Conservation (phyloP, 306 rosid species). For the Gillenia trifoliata region DNA sequence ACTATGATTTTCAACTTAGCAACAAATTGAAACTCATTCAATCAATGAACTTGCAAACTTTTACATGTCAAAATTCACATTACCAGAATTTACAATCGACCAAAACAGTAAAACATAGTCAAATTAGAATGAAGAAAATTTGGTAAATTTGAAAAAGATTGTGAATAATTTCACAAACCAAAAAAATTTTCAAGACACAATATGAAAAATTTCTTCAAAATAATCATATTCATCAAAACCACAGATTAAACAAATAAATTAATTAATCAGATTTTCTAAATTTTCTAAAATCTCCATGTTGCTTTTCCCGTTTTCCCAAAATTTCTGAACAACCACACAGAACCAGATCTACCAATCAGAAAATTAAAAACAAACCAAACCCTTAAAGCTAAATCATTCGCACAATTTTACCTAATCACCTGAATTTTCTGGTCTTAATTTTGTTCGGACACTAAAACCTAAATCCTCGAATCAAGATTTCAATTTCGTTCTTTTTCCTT, state of each 20-base stretch:
- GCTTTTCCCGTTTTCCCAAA: background rate
- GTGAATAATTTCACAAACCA: background rate
- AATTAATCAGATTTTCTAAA: background rate
- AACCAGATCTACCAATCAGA: slow-evolving; percentile 11
- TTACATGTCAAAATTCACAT: background rate
- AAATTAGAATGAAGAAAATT: background rate
- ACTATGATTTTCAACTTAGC: background rate
- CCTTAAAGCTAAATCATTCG: background rate
- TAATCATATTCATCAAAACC: background rate
- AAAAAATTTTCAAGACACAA: background rate
- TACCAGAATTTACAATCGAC: background rate
- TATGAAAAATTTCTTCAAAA: background rate
- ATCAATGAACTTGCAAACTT: background rate
- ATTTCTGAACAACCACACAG: background rate
- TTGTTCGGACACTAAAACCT: background rate
- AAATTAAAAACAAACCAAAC: background rate
- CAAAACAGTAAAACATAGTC: background rate
- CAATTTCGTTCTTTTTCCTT: background rate
- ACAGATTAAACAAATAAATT: background rate
- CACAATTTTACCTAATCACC: background rate
- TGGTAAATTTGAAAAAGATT: background rate
- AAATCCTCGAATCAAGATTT: background rate
- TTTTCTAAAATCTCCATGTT: background rate
- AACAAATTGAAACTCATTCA: background rate
- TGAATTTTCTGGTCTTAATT: too few relatives aligned